Conservation (phyloP, 2,329 filamentous ascomycete genomes). For the Amphichorda felina region DNA sequence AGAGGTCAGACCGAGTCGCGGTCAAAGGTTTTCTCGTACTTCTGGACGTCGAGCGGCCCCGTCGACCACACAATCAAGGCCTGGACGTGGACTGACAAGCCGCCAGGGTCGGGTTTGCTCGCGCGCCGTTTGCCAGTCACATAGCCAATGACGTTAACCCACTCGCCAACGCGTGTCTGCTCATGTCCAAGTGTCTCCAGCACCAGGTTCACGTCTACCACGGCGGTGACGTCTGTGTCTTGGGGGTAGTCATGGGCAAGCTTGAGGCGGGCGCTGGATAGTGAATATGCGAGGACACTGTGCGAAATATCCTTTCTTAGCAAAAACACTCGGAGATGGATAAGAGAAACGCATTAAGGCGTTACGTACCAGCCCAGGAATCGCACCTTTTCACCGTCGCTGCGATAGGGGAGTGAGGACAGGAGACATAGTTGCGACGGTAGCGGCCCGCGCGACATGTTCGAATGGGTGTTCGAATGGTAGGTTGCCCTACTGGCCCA, state of each 20-base stretch:
- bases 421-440: conserved; percentile 57
- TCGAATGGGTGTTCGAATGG: neutral
- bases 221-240: conserved; percentile 31
- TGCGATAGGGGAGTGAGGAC: conserved; percentile 38
- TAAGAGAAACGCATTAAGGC: neutral
- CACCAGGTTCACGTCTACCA: conserved; percentile 61
- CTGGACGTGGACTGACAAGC: conserved; percentile 41
- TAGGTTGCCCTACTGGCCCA: too few species aligned
- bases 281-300: conserved; percentile 40
- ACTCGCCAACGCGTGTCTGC: conserved; percentile 62
- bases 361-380: conserved; percentile 76
- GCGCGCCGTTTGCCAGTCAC: conserved; percentile 24
- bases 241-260: conserved; percentile 57
- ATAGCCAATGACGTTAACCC: conserved; percentile 85
- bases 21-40: conserved; percentile 53
- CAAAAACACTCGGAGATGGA: neutral
- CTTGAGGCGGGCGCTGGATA: conserved; percentile 45
- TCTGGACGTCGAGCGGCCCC: conserved; percentile 56
- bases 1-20: neutral
- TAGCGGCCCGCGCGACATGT: conserved; percentile 46
- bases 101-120: neutral
- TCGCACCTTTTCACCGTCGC: conserved; percentile 66
- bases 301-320: neutral
- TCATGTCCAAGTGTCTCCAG: conserved; percentile 52
- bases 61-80: conserved; percentile 70